Percentiles rank a stretch among this genome's conserved stretches.
Conservation (phyloP, 2,329 filamentous ascomycete species). For the Ophiostoma quercus region DNA sequence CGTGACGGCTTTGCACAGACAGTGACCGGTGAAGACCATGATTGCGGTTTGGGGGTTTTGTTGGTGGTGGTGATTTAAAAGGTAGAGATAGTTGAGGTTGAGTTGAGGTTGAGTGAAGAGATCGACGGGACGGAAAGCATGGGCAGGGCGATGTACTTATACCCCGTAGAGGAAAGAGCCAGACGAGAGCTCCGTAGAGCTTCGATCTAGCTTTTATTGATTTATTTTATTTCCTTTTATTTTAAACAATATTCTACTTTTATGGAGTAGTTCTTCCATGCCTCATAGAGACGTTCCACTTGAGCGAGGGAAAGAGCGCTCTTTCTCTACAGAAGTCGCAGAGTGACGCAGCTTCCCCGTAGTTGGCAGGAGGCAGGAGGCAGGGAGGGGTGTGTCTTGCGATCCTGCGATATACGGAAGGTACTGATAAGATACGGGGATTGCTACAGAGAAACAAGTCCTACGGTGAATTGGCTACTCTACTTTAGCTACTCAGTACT, state of each 20-base stretch:
- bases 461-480: not conserved
- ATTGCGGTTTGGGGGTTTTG: conserved; percentile 14
- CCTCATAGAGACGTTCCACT: not conserved
- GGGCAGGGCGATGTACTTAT: conserved; percentile 10
- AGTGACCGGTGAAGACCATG: conserved; percentile 48
- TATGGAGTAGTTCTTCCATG: not conserved
- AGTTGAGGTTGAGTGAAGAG: not conserved
- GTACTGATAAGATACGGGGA: conserved; percentile 9
- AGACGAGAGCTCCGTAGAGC: conserved; percentile 2
- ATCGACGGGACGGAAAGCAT: not conserved
- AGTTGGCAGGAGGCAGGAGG: not conserved
- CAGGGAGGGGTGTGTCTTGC: not conserved
- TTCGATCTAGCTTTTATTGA: not conserved
- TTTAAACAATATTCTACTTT: not conserved
- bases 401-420: conserved; percentile 2
- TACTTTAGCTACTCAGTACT: not conserved
- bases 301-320: not conserved
- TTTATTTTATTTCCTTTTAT: not conserved
- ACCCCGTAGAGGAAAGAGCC: not conserved
- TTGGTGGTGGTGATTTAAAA: not conserved
- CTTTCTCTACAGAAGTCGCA: not conserved
- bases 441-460: no score
- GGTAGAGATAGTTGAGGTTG: not conserved
- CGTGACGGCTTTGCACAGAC: conserved; percentile 65
- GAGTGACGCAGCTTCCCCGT: not conserved